Evolutionary conservation across 2,329 filamentous ascomycete species (phyloP), one percentile per base, ranked within the genome.

Genomic region (Hyphodiscus sp.): DNA sequence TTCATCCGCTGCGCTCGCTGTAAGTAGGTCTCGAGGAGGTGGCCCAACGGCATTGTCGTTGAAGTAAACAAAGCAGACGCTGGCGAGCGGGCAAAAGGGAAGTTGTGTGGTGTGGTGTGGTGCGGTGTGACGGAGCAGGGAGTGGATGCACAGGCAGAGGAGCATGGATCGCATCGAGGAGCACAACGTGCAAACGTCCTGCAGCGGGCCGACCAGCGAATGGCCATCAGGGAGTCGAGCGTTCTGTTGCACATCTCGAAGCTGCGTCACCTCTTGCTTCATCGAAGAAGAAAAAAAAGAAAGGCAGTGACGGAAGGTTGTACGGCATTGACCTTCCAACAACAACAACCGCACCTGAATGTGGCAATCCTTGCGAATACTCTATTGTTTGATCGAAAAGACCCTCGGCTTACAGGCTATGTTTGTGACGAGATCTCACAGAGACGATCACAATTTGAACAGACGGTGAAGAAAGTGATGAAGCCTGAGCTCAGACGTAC

Each of bases 181-280:
- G 50, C 47, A 53, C 55, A 26, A 26, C 23, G 23, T 26, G 23
- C 23, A 60, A 55, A 55, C 58, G 54, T 62, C 58, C 60, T 64
- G 63, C 62, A 65, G 59, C 63, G 63, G 63, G 55, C 63, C 63
- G 63, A 63, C 52, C 57, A 62, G 60, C 50, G 42, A 55, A 52
- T 42, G 4, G 23, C 23, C 23, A 57, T 62, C 55, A 48, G 5
- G 41, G 33, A 38, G 11, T 13, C 33, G 16, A 15, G 4, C 2
- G 33, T 38, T 38, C 33, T 38, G 33, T 38, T 13, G 11, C 33
- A 38, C 33, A 38, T 15, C 11, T n/a, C 33, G 33, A 38, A 13
- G 33, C 33, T 15, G 11, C 33, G 33, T 38, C 33, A 38, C 33
- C 33, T 6, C 33, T n/a, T n/a, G 16, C 33, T 23, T 26, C 49